Base-by-base conservation (phyloP, 371 early-diverging fungal species). In the Mucor racemosus region DNA sequence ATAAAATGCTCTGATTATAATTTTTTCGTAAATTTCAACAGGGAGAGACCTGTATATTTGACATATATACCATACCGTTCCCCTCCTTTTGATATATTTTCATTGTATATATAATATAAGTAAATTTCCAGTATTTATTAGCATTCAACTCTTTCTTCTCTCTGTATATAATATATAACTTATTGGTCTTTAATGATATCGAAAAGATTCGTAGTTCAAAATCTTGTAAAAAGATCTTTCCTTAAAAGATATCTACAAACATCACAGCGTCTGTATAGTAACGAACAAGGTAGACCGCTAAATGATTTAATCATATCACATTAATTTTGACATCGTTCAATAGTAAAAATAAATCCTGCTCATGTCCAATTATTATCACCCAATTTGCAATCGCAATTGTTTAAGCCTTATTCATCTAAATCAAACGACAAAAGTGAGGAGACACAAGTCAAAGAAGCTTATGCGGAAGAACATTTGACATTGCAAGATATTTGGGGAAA, bases 401-500 rank as follows among this genome's bases (percentile, higher is more conserved):
- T 88, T 60, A 70, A 38, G 26, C 56, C 68, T 7, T 58, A 67
- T 38, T 8, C 34, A 13, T 50, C 48, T 14, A 69, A 69, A 6
- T 65, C 72, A 10, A 54, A 69, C 5, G 36, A 38, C 4, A 69
- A 62, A 19, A n/a, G 17, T 13, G 50, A 44, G 15, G 67, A 69
- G 14, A 14, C 42, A 5, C 40, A 41, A n/a, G 53, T 54, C 19
- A 72, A 76, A 3, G 71, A 76, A 62, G 40, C 75, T 8, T 70
- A 84, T 40, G 82, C 95, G 0, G 62, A 80, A 17, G 59, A 73
- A 15, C 92, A 94, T 72, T 76, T 96, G 35, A 68, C 76, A 17
- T 59, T 76, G 15, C 88, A 91, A 62, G 79, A 80, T 21, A 88
- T 96, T 46, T 82, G 84, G 71, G 91, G 88, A 14, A 92, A 88